A percentile compares a stretch with the other conserved stretches of the same genome.
phyloP scores from a whole-genome alignment of 345 rosid species.

The Eucalyptus erythrocorys region DNA sequence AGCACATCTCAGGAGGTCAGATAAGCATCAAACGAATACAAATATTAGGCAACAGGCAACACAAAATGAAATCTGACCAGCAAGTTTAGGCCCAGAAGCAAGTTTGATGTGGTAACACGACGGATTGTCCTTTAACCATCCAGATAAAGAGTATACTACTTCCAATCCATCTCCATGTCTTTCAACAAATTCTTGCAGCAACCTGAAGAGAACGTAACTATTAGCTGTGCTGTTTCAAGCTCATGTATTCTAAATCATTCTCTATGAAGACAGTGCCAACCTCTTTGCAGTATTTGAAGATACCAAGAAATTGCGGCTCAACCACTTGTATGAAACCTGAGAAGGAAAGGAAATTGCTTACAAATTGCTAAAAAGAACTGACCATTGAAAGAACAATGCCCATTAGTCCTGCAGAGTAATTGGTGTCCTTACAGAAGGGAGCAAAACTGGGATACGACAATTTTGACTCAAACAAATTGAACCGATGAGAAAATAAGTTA shows the following conservation, averaged over 20 bases:
- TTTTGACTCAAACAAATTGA: background rate
- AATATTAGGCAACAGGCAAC: background rate
- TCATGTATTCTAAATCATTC: background rate
- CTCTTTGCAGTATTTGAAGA: conserved; percentile 75
- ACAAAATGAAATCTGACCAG: conserved; percentile 33
- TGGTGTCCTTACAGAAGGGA: background rate
- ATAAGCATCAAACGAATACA: background rate
- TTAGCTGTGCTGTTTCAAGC: background rate
- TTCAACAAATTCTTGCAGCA: conserved; percentile 72
- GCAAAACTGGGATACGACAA: background rate
- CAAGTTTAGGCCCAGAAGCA: conserved; percentile 53
- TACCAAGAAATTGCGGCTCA: conserved; percentile 71
- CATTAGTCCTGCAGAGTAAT: background rate
- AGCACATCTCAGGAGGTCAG: background rate
- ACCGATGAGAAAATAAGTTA: background rate
- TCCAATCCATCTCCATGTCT: conserved; percentile 41
- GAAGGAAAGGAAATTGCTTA: background rate
- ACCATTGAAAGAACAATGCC: background rate
- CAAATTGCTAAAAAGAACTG: background rate
- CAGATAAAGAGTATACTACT: conserved; percentile 68
- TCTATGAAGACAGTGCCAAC: conserved; percentile 11
- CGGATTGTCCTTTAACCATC: conserved; percentile 67
- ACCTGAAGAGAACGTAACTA: conserved; percentile 20
- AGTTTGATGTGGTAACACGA: conserved; percentile 49
- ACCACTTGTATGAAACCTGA: conserved; percentile 97